Base-by-base conservation (phyloP, 2,329 filamentous ascomycete species). In the Botrytis fragariae region DNA sequence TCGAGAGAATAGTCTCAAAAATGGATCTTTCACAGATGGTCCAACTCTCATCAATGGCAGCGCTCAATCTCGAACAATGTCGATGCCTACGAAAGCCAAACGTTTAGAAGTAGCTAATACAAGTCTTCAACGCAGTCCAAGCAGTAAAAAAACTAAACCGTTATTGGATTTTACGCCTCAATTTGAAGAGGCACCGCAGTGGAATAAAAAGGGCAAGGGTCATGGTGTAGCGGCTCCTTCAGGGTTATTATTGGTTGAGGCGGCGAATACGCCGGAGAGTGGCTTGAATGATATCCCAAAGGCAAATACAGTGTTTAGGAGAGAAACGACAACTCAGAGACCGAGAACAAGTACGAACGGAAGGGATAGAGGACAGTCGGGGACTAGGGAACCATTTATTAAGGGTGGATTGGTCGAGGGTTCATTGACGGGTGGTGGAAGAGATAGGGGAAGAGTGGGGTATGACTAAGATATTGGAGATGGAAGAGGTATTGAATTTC, bases 81-180 rank as follows among this genome's bases (percentile, higher is more conserved):
- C 78, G 25, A 77, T 78, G 72, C 75, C 74, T 60, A 74, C 73
- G 20, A 63, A 63, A 20, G 70, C 70, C 16, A 67, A 71, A 42
- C 64, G 73, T 8, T 70, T 64, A 20, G 63, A 74, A 67, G 72
- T 71, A 32, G 5, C 73, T 48, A 45, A 62, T 37, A 71, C 54
- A 29, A 67, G 74, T 70, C 62, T 74, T 4, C 59, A 72, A 44
- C 75, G 74, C n/a, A 74, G 32, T 29, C 44, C 57, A 12, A 71
- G 59, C 7, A 61, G 42, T 8, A 62, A 5, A 22, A 69, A 74
- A 35, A 78, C 76, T 0, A 89, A 89, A 75, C 91, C 92, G 1
- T 85, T 94, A 9, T 82, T 94, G 44, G 92, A 93, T 78, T 85
- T 94, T 59, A 90, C 89, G 0, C 89, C 90, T 0, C 84, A 85